A percentile compares a stretch with the other conserved stretches of the same genome.
phyloP scores from a whole-genome alignment of 495 filamentous ascomycete species.

The Penicillium silybi region DNA sequence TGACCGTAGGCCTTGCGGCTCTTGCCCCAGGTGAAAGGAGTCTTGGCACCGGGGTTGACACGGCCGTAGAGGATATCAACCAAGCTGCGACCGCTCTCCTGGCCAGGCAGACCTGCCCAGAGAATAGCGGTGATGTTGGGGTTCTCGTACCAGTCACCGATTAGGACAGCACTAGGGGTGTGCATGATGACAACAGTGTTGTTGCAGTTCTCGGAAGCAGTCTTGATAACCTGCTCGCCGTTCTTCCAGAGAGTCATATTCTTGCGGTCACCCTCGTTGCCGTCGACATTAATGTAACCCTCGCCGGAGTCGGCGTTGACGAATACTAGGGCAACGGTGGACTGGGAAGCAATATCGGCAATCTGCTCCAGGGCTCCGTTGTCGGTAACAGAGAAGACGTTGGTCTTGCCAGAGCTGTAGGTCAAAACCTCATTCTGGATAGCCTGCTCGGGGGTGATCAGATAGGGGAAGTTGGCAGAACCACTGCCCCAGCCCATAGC shows the following conservation, averaged over 20 bases:
- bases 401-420: conserved; percentile 40
- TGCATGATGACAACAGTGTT: conserved; percentile 95
- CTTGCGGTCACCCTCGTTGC: conserved; percentile 85
- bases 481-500: conserved; percentile 96
- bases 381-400: conserved; percentile 69
- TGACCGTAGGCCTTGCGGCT: conserved; percentile 69
- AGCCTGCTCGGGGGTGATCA: conserved; percentile 81
- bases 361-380: conserved; percentile 66
- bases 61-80: conserved; percentile 87
- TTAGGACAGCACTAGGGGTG: conserved; percentile 72
- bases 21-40: conserved; percentile 84
- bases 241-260: conserved; percentile 88
- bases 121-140: conserved; percentile 93
- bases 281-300: conserved; percentile 77
- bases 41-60: conserved; percentile 80
- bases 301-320: conserved; percentile 87
- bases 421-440: conserved; percentile 66
- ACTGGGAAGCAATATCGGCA: conserved; percentile 58
- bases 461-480: conserved; percentile 84
- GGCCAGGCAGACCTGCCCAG: conserved; percentile 89
- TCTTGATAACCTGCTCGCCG: conserved; percentile 73
- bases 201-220: conserved; percentile 70
- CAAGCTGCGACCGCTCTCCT: conserved; percentile 89
- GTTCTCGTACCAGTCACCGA: conserved; percentile 73
- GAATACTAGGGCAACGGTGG: conserved; percentile 77